A percentile compares a stretch with the other conserved stretches of the same genome.
phyloP scores from a whole-genome alignment of 2,329 filamentous ascomycete species.

The Colletotrichum sp. region DNA sequence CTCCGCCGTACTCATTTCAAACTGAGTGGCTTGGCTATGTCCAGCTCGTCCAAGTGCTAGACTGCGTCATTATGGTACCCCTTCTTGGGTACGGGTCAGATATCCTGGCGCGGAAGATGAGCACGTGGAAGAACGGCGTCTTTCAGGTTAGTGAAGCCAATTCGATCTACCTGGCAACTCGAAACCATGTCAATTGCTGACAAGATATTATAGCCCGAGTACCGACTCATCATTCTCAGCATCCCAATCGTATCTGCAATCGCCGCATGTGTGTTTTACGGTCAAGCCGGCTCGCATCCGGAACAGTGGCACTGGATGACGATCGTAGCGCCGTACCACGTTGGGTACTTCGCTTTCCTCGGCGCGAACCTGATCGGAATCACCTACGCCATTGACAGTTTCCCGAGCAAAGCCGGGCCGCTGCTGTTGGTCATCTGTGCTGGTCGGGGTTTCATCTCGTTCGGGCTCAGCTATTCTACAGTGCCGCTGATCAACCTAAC shows the following conservation, averaged over 20 bases:
- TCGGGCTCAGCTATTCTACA: slow-evolving; percentile 28
- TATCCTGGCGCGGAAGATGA: background rate
- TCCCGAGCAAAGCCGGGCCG: slow-evolving; percentile 31
- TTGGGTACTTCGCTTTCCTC: slow-evolving; percentile 28
- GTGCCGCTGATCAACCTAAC: slow-evolving; percentile 22
- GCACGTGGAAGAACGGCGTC: background rate
- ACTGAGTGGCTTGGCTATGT: slow-evolving; percentile 23
- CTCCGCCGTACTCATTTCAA: slow-evolving; percentile 22
- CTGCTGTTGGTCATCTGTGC: slow-evolving; percentile 28
- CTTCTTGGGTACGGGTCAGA: slow-evolving; percentile 26
- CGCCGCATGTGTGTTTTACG: slow-evolving; percentile 41
- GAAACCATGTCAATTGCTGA: no score
- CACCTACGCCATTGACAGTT: slow-evolving; percentile 31
- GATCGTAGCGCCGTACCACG: slow-evolving; percentile 22
- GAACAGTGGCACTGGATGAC: slow-evolving; percentile 26
- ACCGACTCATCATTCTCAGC: slow-evolving; percentile 37
- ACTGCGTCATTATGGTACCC: slow-evolving; percentile 22
- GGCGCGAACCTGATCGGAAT: slow-evolving; percentile 30
- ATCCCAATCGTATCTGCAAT: slow-evolving; percentile 41
- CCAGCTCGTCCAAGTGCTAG: slow-evolving; percentile 24
- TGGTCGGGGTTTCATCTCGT: slow-evolving; percentile 28
- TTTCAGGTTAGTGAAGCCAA: background rate
- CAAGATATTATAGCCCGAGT: slow-evolving; percentile 34
- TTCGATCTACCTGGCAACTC: background rate
- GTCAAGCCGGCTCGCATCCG: slow-evolving; percentile 37